Evolutionary conservation across 108 stramenopile genomes (phyloP).

Genomic region (Discostella stelligeroides): DNA sequence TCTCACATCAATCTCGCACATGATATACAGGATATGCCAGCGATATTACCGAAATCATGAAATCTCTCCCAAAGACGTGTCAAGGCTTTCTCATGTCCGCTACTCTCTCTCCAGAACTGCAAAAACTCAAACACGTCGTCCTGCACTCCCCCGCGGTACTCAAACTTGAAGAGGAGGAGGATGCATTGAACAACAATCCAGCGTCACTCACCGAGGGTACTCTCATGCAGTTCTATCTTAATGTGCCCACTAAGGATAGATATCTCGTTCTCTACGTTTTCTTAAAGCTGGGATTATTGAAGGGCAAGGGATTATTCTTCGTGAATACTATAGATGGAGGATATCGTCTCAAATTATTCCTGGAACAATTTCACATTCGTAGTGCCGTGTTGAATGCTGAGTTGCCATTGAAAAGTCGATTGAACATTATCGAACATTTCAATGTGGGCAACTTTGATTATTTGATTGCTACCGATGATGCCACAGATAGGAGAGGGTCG

Average conservation of each 20-base stretch:
- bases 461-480: conserved; percentile 95
- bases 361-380: conserved; percentile 97
- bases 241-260: conserved; percentile 84
- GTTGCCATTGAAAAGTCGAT: conserved; percentile 90
- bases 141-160: conserved; percentile 94
- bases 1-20: background rate
- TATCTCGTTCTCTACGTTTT: conserved; percentile 91
- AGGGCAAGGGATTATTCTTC: conserved; percentile 97
- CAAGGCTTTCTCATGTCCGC: conserved; percentile 99
- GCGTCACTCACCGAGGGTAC: conserved; percentile 48
- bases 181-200: conserved; percentile 6
- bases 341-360: conserved; percentile 95
- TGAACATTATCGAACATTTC: conserved; percentile 96
- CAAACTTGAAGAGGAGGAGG: conserved; percentile 84
- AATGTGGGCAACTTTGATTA: conserved; percentile 99
- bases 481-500: conserved; percentile 61
- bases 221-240: conserved; percentile 91
- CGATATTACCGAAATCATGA: conserved; percentile 87
- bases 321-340: conserved; percentile 93
- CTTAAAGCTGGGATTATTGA: conserved; percentile 90
- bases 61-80: conserved; percentile 88
- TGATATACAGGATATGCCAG: conserved; percentile 78
- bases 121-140: conserved; percentile 91
- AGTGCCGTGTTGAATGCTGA: conserved; percentile 97
- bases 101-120: conserved; percentile 91